A percentile compares a stretch with the other conserved stretches of the same genome.
phyloP scores from a whole-genome alignment of 1,139 yeast genomes.

The Pichia sp. region DNA sequence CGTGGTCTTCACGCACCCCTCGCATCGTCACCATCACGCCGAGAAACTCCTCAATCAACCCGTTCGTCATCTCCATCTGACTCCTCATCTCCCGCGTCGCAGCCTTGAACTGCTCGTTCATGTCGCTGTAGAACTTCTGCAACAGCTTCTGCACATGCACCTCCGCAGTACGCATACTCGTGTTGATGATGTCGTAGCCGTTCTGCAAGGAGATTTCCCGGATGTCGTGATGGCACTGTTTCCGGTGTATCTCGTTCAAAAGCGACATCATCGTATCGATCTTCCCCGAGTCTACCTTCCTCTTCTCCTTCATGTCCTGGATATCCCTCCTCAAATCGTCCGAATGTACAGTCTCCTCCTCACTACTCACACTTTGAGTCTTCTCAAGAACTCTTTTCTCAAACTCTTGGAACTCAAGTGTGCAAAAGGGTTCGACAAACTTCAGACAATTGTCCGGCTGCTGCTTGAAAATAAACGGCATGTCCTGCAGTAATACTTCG shows the following conservation, averaged over 20 bases:
- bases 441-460: neutral
- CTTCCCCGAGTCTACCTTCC: neutral
- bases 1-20: neutral
- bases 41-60: neutral
- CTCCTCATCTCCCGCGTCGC: neutral
- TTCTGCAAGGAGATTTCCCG: slow-evolving; percentile 3
- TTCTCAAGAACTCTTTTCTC: neutral
- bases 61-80: neutral
- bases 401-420: neutral
- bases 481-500: neutral
- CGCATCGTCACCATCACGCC: neutral
- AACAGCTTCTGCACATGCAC: neutral
- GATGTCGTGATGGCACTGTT: neutral
- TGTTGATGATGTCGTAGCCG: neutral
- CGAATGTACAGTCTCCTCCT: neutral
- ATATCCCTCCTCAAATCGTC: neutral
- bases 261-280: neutral
- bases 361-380: neutral
- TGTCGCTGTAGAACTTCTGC: neutral
- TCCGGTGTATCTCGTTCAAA: neutral
- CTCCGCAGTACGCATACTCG: neutral
- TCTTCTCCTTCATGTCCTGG: neutral
- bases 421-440: neutral
- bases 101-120: neutral
- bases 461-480: neutral